phyloP scores from a whole-genome alignment of 352 stramenopile genomes.

The Aphanomyces cochlioides region DNA sequence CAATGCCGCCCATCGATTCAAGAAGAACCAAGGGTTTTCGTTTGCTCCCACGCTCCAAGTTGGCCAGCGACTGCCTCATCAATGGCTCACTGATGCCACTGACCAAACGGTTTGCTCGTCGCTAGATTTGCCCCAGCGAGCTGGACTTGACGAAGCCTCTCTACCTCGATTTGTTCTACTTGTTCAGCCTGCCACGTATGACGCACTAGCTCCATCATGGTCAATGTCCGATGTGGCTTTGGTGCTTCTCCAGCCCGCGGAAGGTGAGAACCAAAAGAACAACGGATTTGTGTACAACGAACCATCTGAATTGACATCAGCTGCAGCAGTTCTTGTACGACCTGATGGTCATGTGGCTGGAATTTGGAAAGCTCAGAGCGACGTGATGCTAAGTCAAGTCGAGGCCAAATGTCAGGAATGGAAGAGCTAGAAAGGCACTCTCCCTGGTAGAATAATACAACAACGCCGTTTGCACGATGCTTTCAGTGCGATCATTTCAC shows the following conservation, averaged over 20 bases:
- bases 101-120: constrained; percentile 41
- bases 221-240: no score
- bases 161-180: constrained; percentile 57
- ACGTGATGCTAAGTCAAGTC: not conserved
- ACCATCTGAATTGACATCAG: constrained; percentile 36
- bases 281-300: not conserved
- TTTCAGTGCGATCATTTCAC: no score
- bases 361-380: constrained; percentile 39
- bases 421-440: no score
- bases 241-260: no score
- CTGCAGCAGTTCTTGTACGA: constrained; percentile 55
- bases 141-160: not conserved
- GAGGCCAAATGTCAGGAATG: not conserved
- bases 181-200: constrained; percentile 37
- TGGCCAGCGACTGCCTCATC: constrained; percentile 63
- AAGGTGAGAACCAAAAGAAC: no score
- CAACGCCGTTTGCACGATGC: no score
- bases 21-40: not conserved
- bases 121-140: constrained; percentile 38
- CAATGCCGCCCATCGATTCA: not conserved
- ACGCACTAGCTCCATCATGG: not conserved
- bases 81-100: constrained; percentile 43
- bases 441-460: no score
- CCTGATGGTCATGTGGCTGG: constrained; percentile 76
- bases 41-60: constrained; percentile 38